These are phyloP conservation scores for Prunus dulcis DNA, from an alignment of 306 rosid genomes.

Conservation along the genomic window DNA sequence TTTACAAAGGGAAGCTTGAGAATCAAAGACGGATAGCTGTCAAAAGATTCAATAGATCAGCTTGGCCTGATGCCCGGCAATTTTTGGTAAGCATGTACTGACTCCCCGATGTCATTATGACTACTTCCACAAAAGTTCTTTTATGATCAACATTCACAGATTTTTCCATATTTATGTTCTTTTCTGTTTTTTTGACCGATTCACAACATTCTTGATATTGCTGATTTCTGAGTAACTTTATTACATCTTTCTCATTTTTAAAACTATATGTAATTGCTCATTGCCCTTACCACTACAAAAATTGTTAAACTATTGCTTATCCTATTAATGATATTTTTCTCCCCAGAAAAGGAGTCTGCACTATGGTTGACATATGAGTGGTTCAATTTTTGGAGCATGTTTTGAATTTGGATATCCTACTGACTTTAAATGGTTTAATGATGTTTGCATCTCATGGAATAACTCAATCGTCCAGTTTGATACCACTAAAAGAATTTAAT, in stretches of 20 bases:
- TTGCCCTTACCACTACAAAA: not conserved
- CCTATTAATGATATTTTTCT: not conserved
- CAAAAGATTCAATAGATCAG: conserved; percentile 90
- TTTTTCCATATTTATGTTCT: not conserved
- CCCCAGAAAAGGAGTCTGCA: not conserved
- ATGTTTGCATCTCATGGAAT: not conserved
- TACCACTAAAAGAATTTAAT: not conserved
- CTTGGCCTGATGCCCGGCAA: conserved; percentile 93
- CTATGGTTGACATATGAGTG: not conserved
- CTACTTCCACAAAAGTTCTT: not conserved
- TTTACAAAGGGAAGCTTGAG: conserved; percentile 87
- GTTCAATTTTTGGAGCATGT: not conserved
- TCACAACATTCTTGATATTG: not conserved
- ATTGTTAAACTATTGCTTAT: not conserved
- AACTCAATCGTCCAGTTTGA: not conserved
- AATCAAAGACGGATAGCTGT: conserved; percentile 80
- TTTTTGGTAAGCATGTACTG: conserved; percentile 57
- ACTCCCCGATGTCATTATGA: conserved; percentile 1
- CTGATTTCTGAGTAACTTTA: not conserved
- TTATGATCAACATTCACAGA: conserved; percentile 13
- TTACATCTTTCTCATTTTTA: not conserved
- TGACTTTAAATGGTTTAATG: not conserved
- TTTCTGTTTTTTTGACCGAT: conserved; percentile 3
- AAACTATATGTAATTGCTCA: not conserved
- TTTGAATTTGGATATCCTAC: not conserved